Evolutionary conservation across 805 yeast species (phyloP), one percentile per base, ranked within the genome.

Genomic region (Candida stauntonica): DNA sequence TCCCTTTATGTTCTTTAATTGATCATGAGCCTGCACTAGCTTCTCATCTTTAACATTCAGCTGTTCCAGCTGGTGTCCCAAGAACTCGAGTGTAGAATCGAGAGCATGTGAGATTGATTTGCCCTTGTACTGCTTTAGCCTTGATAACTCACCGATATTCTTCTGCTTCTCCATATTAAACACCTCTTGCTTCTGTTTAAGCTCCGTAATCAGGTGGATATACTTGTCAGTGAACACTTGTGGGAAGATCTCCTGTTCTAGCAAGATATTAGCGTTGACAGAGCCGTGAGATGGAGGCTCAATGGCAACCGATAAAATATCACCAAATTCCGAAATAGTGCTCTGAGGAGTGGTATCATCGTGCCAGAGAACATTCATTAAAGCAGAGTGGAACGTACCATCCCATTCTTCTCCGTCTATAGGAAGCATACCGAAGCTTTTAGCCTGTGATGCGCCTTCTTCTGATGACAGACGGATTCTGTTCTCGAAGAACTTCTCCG

Each of bases 181-280:
- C 7, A 29, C 34, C 5, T 32, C 18, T 5, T 30, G 29, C 7
- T 44, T 28, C 1, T 15, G 12, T 12, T 29, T n/a, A 1, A 47
- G 15, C 4, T 46, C 46, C 5, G 32, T 16, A 13, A 51, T 34
- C 2, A 48, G 29, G 0, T 29, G 28, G 17, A 24, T 43, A 32
- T 56, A 56, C 14, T 61, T 60, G 12, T 50, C 36, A 0, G 67
- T 51, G 42, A 61, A 68, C 2, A 68, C 50, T 38, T 68, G 70
- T 0, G 73, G 72, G 37, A 66, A 67, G 31, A 67, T 58, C 15
- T 37, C 36, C 17, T 60, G 61, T 9, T 50, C 46, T n/a, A n/a
- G n/a, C 29, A 66, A 48, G 0, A 63, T 64, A 2, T 50, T 48
- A 1, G 50, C 29, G 3, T 11, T 14, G 8, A 42, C 43, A 12